Base-by-base conservation (phyloP, 805 yeast species). In the Nakazawaea siamensis region DNA sequence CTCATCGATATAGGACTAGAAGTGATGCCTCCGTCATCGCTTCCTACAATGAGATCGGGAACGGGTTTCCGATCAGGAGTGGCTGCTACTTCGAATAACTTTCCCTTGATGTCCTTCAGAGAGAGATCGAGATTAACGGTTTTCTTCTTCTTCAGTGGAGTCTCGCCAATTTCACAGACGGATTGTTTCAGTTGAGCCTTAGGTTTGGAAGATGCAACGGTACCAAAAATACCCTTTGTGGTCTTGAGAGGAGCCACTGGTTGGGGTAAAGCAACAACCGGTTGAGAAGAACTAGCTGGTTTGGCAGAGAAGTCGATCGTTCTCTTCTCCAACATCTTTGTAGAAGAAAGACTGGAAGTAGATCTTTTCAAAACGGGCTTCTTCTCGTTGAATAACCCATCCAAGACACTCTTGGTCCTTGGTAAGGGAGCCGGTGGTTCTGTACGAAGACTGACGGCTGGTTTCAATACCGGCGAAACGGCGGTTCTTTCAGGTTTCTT, bases 281-380 rank as follows among this genome's bases (percentile, higher is more conserved):
- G 10, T 6, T 27, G 17, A 13, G 29, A 27, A 13, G 18, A 14
- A 16, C 23, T 10, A 7, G 12, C 6, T 15, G 17, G 9, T 13
- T 9, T 27, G 12, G 29, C 29, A 6, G 40, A 24, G 20, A 37
- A 37, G 33, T 37, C 40, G 13, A 37, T 33, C 4, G 37, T 37
- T 26, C 40, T 18, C 21, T 37, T 37, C 24, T 37, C 40, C 24
- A 37, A 33, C 7, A 29, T 8, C 24, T 37, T 37, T 4, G 40
- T 37, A 11, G 38, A 27, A 9, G 31, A 24, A 10, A 29, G 18
- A 15, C 14, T 19, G 13, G 37, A 37, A 4, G 37, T 8, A 10
- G 37, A 30, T 17, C 38, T 35, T 19, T 35, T 35, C 31, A 35
- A 27, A 4, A 34, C 18, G 4, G 38, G 38, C 4, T 31, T 30